These are phyloP conservation scores for Neobulgaria alba DNA, from an alignment of 2,329 filamentous ascomycete genomes.

Conservation along the genomic window DNA sequence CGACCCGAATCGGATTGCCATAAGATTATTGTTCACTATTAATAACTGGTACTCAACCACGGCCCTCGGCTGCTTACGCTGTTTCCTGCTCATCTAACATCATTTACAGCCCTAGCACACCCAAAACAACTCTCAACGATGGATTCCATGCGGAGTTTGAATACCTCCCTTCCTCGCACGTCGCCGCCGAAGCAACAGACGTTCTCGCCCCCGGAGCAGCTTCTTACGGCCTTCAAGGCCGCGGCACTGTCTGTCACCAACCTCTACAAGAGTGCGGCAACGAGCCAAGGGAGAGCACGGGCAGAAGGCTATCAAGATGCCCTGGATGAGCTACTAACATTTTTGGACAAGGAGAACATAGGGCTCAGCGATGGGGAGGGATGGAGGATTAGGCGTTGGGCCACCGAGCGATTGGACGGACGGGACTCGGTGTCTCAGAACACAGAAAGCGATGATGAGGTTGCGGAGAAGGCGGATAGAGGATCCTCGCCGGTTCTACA, in stretches of 20 bases:
- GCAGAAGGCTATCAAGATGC: constrained; percentile 88
- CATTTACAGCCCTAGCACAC: constrained; percentile 1
- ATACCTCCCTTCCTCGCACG: constrained; percentile 47
- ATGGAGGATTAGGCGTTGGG: constrained; percentile 53
- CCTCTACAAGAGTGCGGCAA: constrained; percentile 84
- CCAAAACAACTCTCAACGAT: constrained; percentile 30
- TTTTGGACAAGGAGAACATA: constrained; percentile 74
- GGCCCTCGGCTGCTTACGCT: too few species aligned
- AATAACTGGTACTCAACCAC: too few species aligned
- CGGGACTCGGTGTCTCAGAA: constrained; percentile 44
- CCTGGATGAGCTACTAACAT: constrained; percentile 77
- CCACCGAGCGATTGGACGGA: constrained; percentile 60
- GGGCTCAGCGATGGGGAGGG: constrained; percentile 74
- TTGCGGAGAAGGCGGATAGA: constrained; percentile 48
- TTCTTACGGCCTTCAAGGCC: constrained; percentile 83
- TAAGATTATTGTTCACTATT: too few species aligned
- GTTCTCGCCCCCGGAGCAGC: constrained; percentile 44
- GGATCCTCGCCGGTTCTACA: constrained; percentile 50
- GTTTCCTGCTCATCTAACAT: not conserved
- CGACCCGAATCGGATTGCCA: too few species aligned
- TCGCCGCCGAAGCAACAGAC: constrained; percentile 35
- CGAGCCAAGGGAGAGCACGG: constrained; percentile 66
- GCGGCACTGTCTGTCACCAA: constrained; percentile 93
- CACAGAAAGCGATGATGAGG: constrained; percentile 62
- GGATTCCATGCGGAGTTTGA: constrained; percentile 57